Evolutionary conservation across 768 basidiomycete species (phyloP), one percentile per base, ranked within the genome.

Genomic region (Trametes cubensis): DNA sequence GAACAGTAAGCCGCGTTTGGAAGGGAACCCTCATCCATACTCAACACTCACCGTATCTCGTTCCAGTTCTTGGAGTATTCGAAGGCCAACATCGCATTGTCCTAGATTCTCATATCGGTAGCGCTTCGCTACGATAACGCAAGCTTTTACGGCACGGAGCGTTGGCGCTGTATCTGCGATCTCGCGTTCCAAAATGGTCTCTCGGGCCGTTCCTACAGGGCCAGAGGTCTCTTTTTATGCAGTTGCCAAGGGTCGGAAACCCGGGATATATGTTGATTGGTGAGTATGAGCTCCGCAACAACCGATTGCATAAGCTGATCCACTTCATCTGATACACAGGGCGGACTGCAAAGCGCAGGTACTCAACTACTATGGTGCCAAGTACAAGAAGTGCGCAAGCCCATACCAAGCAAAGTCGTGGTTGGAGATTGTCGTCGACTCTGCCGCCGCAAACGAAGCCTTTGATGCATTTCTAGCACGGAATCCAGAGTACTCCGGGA

Each of bases 331-430:
- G 0, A 17, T 10, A 18, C 11, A 45, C 18, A 93, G 92, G 93
- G 75, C 74, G 2, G 91, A 94, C n/a, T 89, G 89, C 64, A 78
- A 87, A 69, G 72, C 71, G 0, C 91, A 93, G 71, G 79, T 87
- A 47, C 83, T 87, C 58, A 85, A 86, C 42, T 92, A 82, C 70
- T 45, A 77, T 0, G 81, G 80, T 17, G 84, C 92, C 0, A 74
- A 72, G 26, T 88, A 81, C 77, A 88, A 92, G 73, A 92, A 89
- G 66, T 88, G 95, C 69, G 55, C 63, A 5, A 83, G 75, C 10
- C 70, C 73, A 26, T 69, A 73, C 0, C 85, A 86, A 26, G 94
- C 94, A 0, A 74, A 83, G 58, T 76, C 71, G 0, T 95, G 84
- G 75, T 74, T 83, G 11, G 60, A 57, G 48, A 26, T 65, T 30